Conservation (phyloP, 1,284 basidiomycete species). For the Tylopilus orsonianus region DNA sequence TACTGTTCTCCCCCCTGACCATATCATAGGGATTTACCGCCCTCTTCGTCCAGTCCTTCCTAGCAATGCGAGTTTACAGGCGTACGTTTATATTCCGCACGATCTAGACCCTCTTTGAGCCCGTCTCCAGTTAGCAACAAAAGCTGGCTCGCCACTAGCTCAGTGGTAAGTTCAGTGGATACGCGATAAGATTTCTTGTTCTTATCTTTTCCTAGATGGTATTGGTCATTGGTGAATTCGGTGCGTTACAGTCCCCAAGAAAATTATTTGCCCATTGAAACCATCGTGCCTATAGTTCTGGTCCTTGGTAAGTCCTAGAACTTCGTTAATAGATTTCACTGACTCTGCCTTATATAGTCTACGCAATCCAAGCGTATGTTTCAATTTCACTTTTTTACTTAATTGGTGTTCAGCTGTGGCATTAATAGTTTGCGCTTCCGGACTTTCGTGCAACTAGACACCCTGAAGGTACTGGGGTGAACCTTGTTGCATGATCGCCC, state of each 20-base stretch:
- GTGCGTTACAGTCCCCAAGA: slow-evolving; percentile 34
- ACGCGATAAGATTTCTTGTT: background rate
- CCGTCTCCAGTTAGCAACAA: slow-evolving; percentile 32
- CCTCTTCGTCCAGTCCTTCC: slow-evolving; percentile 39
- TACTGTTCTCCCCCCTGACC: slow-evolving; percentile 4
- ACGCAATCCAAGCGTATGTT: slow-evolving; percentile 40
- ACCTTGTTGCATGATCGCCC: background rate
- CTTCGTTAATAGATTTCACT: background rate
- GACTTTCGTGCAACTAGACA: slow-evolving; percentile 42
- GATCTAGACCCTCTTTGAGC: background rate
- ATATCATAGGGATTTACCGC: slow-evolving; percentile 35
- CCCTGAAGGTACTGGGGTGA: slow-evolving; percentile 25
- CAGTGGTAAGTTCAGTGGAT: slow-evolving; percentile 20
- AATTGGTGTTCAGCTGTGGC: background rate
- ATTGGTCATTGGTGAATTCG: slow-evolving; percentile 52
- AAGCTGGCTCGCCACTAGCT: slow-evolving; percentile 24
- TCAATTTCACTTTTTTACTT: background rate
- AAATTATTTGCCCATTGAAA: slow-evolving; percentile 7
- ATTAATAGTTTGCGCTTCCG: slow-evolving; percentile 30
- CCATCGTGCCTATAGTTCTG: slow-evolving; percentile 11
- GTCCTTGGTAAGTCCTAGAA: slow-evolving; percentile 23
- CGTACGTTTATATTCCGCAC: slow-evolving; percentile 17
- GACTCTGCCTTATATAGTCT: slow-evolving; percentile 34
- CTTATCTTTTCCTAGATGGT: slow-evolving; percentile 18
- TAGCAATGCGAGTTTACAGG: slow-evolving; percentile 35